Percentiles rank a stretch among this genome's conserved stretches.
These are phyloP conservation scores for Metarhizium sp. DNA, from an alignment of 2,329 filamentous ascomycete genomes.

Conservation along the genomic window DNA sequence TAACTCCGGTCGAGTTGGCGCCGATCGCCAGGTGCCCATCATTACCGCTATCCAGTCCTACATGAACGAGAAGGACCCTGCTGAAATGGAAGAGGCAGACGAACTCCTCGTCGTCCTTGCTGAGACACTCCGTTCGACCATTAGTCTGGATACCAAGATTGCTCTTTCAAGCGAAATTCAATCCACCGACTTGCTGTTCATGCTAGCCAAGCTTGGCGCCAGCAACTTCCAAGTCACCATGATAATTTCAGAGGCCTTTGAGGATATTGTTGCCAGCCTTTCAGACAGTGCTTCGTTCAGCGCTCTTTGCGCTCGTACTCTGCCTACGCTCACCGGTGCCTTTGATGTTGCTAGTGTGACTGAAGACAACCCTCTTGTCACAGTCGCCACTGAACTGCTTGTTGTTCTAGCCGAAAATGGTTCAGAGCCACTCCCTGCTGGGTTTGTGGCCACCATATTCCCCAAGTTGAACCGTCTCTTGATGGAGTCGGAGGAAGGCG, in stretches of 20 bases:
- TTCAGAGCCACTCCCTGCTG: conserved; percentile 73
- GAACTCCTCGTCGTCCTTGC: conserved; percentile 86
- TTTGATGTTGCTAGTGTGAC: conserved; percentile 84
- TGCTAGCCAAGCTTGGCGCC: conserved; percentile 78
- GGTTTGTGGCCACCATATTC: conserved; percentile 76
- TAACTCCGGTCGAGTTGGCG: conserved; percentile 38
- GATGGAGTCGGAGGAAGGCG: conserved; percentile 76
- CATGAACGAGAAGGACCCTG: conserved; percentile 69
- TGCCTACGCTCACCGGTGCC: conserved; percentile 79
- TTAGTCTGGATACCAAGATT: conserved; percentile 67
- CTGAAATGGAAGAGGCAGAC: conserved; percentile 78
- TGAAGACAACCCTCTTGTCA: conserved; percentile 74
- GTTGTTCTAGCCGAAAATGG: conserved; percentile 74
- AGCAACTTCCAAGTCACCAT: conserved; percentile 86
- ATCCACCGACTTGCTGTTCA: conserved; percentile 77
- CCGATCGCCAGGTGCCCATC: conserved; percentile 50
- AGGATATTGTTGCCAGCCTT: conserved; percentile 69
- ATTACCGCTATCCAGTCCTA: conserved; percentile 61
- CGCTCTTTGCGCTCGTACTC: conserved; percentile 71
- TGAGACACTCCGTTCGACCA: conserved; percentile 75
- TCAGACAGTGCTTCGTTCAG: conserved; percentile 62
- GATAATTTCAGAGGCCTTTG: conserved; percentile 82
- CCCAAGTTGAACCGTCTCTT: conserved; percentile 80
- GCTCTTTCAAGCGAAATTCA: conserved; percentile 62
- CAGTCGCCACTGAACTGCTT: conserved; percentile 78